A percentile compares a stretch with the other conserved stretches of the same genome.
Conservation (phyloP, 768 basidiomycete species). For the Boletus barrowsii region DNA sequence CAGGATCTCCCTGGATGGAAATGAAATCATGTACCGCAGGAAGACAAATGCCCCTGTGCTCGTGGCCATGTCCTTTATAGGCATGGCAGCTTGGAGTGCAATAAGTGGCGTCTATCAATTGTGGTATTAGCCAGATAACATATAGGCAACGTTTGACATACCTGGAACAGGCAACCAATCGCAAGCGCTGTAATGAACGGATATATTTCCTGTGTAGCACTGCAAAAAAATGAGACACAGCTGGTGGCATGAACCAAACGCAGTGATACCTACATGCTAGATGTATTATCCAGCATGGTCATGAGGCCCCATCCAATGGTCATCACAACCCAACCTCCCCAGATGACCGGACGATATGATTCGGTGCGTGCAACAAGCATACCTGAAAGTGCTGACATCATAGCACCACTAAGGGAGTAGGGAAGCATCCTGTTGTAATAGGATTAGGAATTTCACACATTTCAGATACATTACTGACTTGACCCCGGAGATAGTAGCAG, state of each 20-base stretch:
- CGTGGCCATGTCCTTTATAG: conserved; percentile 43
- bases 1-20: not conserved
- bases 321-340: conserved; percentile 29
- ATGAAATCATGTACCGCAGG: conserved; percentile 21
- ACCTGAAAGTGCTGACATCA: conserved; percentile 22
- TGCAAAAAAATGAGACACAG: conserved; percentile 10
- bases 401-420: conserved; percentile 27
- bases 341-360: conserved; percentile 33
- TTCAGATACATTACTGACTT: conserved; percentile 13
- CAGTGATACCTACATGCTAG: conserved; percentile 22
- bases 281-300: conserved; percentile 34
- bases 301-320: conserved; percentile 36
- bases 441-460: not conserved
- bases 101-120: conserved; percentile 29
- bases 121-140: not conserved
- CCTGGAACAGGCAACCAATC: conserved; percentile 36
- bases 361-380: conserved; percentile 25
- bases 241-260: not conserved
- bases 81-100: conserved; percentile 44
- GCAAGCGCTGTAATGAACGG: conserved; percentile 34
- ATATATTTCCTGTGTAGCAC: conserved; percentile 31
- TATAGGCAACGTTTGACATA: not conserved
- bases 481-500: conserved; percentile 33
- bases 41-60: conserved; percentile 37
- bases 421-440: conserved; percentile 33